Evolutionary conservation across 345 rosid species (phyloP), one percentile per base, ranked within the genome.

Genomic region (Sisymbrium irio): DNA sequence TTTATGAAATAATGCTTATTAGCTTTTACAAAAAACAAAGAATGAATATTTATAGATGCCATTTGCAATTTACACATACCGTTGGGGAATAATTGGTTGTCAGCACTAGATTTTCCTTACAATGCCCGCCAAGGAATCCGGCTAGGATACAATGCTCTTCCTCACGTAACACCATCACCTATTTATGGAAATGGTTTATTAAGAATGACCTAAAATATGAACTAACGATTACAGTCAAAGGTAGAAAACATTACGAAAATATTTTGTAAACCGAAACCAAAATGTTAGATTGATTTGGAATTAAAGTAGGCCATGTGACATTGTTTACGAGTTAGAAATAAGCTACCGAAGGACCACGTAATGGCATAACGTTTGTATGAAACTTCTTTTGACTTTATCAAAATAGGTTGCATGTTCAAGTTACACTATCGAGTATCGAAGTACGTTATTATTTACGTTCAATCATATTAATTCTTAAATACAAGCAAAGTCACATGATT

Each of bases 91-190:
- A 76, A 66, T 57, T 76, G 30, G 40, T 73, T 20, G 81, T 69
- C 46, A 85, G 74, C 22, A 81, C 35, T 51, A 87, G 49, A 76
- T 84, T 82, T 18, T 51, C 65, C 46, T 49, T 40, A 1, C 42
- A 67, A 27, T 36, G 44, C 22, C 17, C 58, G 28, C 61, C 79
- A 8, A 85, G 27, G 19, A 83, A 76, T 69, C 71, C 69, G 2
- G 49, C 74, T 1, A 89, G 84, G 63, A 60, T 82, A 70, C 65
- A 77, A 49, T 83, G 79, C 50, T 85, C 91, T 45, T 81, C 79
- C 57, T 75, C 75, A 0, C 58, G 62, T 41, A 75, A 25, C 15
- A 71, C 67, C 20, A 54, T 80, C 30, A 89, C 89, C 94, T 88
- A 40, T n/a, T 53, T 5, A 28, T 30, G 10, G 0, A 57, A 41